Base-by-base conservation (phyloP, 2,329 filamentous ascomycete species). In the Colletotrichum echinochloae region DNA sequence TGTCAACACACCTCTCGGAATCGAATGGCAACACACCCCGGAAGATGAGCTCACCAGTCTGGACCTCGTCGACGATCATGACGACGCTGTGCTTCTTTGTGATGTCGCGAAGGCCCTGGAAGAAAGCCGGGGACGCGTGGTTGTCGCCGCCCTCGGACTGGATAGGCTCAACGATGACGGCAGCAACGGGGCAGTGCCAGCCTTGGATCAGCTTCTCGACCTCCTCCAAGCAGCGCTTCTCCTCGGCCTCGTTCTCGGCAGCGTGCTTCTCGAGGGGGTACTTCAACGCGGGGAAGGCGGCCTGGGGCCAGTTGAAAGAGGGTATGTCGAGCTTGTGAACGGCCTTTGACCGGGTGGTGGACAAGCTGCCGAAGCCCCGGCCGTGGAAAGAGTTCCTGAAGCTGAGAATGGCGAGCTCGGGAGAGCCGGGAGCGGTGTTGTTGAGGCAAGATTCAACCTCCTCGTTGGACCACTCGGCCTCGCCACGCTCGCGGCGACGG, bases 241-340 rank as follows among this genome's bases (percentile, higher is more conserved):
- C 93, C 78, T 93, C 92, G 20, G 85, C 85, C 8, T 86, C 86
- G 79, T 95, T 95, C 81, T 93, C 92, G 70, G 88, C 85, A 6
- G 82, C 87, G 78, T 92, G 85, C 72, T 92, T 84, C 75, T 92
- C 89, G 23, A 95, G 88, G 2, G 93, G 93, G 81, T 95, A 95
- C 81, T 92, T 92, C 74, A 94, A 85, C 37, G 81, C 76, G n/a
- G 93, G 93, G 85, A 95, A 95, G 44, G 90, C 85, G n/a, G 92
- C 92, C 81, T 93, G 91, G 62, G 93, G 93, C 93, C 93, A 95
- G 84, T 95, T 90, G 79, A 95, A 95, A 71, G 92, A 91, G n/a
- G 93, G 93, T 74, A 95, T 95, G 79, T 95, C 93, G 74, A 95
- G 86, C 82, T 95, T 95, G 86, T 95, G 93, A 75, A 95, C 93